Conservation (phyloP, 2,329 filamentous ascomycete genomes). For the Monascus ruber region DNA sequence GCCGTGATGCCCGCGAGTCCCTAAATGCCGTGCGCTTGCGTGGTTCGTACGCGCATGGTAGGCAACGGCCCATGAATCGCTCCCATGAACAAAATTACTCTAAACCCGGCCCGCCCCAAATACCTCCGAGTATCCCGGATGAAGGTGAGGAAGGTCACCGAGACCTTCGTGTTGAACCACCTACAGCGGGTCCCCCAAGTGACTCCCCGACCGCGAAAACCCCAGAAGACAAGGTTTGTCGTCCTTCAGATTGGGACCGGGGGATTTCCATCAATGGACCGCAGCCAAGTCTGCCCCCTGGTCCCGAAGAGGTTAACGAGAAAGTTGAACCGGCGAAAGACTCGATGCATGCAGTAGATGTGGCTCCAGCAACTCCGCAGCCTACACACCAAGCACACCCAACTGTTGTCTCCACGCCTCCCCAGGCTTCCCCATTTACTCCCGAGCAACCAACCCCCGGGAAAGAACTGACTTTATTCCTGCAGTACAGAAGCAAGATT, state of each 20-base stretch:
- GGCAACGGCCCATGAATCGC: constrained; percentile 41
- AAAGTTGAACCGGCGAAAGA: constrained; percentile 25
- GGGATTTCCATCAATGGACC: constrained; percentile 39
- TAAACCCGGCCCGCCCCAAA: constrained; percentile 34
- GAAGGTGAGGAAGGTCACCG: constrained; percentile 38
- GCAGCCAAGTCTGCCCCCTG: constrained; percentile 42
- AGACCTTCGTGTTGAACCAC: constrained; percentile 23
- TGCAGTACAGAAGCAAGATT: constrained; percentile 94
- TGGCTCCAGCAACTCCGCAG: constrained; percentile 17
- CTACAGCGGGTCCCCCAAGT: constrained; percentile 5
- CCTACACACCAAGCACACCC: constrained; percentile 9
- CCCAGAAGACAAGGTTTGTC: constrained; percentile 53
- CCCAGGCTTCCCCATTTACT: constrained; percentile 43
- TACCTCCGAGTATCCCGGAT: constrained; percentile 49
- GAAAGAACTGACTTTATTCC: constrained; percentile 84
- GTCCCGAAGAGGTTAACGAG: constrained; percentile 22
- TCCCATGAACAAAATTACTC: constrained; percentile 51
- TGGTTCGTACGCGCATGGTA: constrained; percentile 42
- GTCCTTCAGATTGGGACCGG: constrained; percentile 24
- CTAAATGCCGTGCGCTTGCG: constrained; percentile 59
- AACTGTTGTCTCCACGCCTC: constrained; percentile 20
- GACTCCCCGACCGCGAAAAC: constrained; percentile 40
- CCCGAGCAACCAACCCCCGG: constrained; percentile 56
- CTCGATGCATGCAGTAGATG: constrained; percentile 5
- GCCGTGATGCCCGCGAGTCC: constrained; percentile 64